Evolutionary conservation across 768 basidiomycete genomes (phyloP), one percentile per base, ranked within the genome.

Genomic region (Kwoniella mangroviensis): DNA sequence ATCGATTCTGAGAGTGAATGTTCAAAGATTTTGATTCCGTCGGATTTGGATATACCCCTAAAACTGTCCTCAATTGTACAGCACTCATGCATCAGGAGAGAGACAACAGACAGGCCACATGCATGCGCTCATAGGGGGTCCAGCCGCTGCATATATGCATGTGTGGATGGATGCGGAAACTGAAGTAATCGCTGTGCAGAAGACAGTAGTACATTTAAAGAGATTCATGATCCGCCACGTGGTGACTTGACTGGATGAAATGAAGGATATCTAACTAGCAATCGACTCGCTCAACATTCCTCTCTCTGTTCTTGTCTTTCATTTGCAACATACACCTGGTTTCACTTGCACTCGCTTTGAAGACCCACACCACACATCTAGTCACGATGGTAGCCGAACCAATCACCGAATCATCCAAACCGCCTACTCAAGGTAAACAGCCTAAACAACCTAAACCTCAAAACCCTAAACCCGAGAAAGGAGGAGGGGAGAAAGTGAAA

Each of bases 401-500:
- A 6, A 2, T 41, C 17, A 9, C 19, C 4, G 58, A 60, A 43
- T 42, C 58, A 17, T 60, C 58, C 1, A 17, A 28, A 43, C 26
- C 63, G 11, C 28, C 53, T 9, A 21, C 19, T 7, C 53, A 65
- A 65, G n/a, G 21, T n/a, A 65, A 65, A 45, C 53, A 54, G n/a
- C 52, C 63, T 19, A 65, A 65, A 56, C 53, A 55, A 43, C 63
- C 54, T 22, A 40, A 54, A 55, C 53, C 63, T 3, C 63, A 64
- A 52, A 19, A 22, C n/a, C 11, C 58, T n/a, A 60, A 60, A 22
- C 17, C 40, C 21, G 58, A 60, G 43, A 60, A 60, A 24, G 58
- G 58, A 60, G 65, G 43, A 40, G 53, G 56, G 13, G 34, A 59
- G 5, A 69, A 68, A 56, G 69, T 22, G 2, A 72, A 70, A 63